Evolutionary conservation across 2,329 filamentous ascomycete species (phyloP), one percentile per base, ranked within the genome.

Genomic region (Pseudogymnoascus sp.): DNA sequence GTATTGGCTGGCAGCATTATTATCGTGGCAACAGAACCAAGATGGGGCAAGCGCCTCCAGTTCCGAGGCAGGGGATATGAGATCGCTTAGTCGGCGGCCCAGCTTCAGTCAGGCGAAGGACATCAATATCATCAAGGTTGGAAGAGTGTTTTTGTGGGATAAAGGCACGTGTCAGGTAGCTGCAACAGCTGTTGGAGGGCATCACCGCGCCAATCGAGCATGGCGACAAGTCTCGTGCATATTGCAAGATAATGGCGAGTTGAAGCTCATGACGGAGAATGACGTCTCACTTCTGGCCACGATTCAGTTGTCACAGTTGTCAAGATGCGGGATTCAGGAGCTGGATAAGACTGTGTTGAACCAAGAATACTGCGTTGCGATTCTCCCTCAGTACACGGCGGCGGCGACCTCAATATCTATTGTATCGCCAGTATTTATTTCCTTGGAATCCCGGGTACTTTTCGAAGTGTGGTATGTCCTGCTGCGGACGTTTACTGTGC

Each of bases 381-480:
- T 99, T 55, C 97, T 97, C 71, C 93, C 94, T 14, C 92, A 93
- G 66, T 97, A 99, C 75, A 87, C 91, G 0, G 82, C 89, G 8
- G 85, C 85, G 19, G 84, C 90, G 1, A 88, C 85, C 2, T 83
- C 88, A 16, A 80, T 93, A 62, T 88, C 89, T 5, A 84, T 93
- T 28, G 87, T 91, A 64, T 86, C 90, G n/a, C 93, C 94, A 0
- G 87, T 97, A 36, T 97, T 96, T 72, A 80, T 99, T 35, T 89
- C 91, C 3, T 77, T 97, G 49, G 93, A 97, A 68, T 92, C 85
- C 25, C 84, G 92, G 42, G 86, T 96, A 5, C 80, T 96, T n/a
- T 96, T 95, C 69, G 94, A 99, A 73, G 94, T 97, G 11, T 99
- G 94, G 94, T 93, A 96, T 70, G 92, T 96, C 5, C 79, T 99